These are phyloP conservation scores for Cryptococcus hybrid DNA, from an alignment of 1,284 basidiomycete species.

Conservation along the genomic window DNA sequence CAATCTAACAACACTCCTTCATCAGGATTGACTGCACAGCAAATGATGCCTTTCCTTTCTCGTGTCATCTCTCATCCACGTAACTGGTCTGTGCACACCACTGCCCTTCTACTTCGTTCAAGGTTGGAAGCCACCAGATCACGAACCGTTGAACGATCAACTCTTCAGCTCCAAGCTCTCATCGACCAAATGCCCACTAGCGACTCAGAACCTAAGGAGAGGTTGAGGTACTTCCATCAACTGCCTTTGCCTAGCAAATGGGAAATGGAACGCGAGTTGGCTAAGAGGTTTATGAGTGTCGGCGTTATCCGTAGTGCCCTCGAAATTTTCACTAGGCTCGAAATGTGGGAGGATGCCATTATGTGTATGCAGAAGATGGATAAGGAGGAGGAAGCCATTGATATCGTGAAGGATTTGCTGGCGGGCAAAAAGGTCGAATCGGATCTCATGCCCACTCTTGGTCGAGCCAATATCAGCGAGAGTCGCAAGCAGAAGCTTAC, in stretches of 20 bases:
- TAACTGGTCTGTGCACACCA: conserved; percentile 94
- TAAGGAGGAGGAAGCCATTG: conserved; percentile 67
- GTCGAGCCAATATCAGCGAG: conserved; percentile 55
- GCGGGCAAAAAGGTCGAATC: conserved; percentile 78
- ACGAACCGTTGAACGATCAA: conserved; percentile 84
- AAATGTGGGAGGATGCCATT: conserved; percentile 97
- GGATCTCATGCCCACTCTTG: conserved; percentile 66
- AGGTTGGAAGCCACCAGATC: conserved; percentile 81
- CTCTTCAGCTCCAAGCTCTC: conserved; percentile 85
- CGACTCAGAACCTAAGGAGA: conserved; percentile 61
- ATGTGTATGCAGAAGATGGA: conserved; percentile 80
- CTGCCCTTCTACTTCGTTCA: conserved; percentile 85
- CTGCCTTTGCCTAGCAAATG: conserved; percentile 81
- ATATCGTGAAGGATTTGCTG: conserved; percentile 76
- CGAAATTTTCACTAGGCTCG: conserved; percentile 85
- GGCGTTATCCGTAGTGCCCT: conserved; percentile 84
- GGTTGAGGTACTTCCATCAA: conserved; percentile 73
- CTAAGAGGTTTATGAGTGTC: conserved; percentile 71
- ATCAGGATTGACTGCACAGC: conserved; percentile 81
- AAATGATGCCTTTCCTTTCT: conserved; percentile 84
- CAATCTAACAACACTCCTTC: conserved; percentile 82
- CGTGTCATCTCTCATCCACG: conserved; percentile 80
- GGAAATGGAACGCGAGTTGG: conserved; percentile 88
- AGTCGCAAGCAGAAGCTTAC: conserved; percentile 59
- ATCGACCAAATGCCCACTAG: conserved; percentile 92